Evolutionary conservation across 345 rosid genomes (phyloP).

Genomic region (Citropsis articulata): DNA sequence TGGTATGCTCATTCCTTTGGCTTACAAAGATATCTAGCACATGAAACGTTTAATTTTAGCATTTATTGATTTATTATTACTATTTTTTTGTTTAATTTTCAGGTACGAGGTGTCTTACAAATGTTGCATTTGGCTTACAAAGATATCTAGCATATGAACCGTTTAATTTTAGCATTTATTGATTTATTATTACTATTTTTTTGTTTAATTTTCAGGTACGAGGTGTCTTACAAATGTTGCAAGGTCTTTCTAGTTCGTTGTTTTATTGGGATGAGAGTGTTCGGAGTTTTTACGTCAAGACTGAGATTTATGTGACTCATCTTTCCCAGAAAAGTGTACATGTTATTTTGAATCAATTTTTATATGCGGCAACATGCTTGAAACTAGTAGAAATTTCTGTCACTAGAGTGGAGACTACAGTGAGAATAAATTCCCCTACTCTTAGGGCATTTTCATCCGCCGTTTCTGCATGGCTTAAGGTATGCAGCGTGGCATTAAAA

Average conservation of each 20-base stretch:
- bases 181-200: neutral
- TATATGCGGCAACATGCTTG: slow-evolving; percentile 73
- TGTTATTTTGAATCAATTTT: slow-evolving; percentile 53
- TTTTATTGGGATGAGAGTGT: slow-evolving; percentile 57
- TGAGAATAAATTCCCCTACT: slow-evolving; percentile 53
- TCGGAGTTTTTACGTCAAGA: slow-evolving; percentile 37
- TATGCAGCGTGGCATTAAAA: slow-evolving; percentile 17
- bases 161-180: neutral
- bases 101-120: slow-evolving; percentile 63
- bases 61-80: neutral
- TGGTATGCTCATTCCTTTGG: slow-evolving; percentile 33
- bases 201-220: slow-evolving; percentile 35
- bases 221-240: slow-evolving; percentile 65
- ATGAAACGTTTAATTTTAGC: neutral
- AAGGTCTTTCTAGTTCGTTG: slow-evolving; percentile 67
- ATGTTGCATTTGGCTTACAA: slow-evolving; percentile 42
- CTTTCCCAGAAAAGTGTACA: slow-evolving; percentile 66
- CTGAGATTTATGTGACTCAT: slow-evolving; percentile 63
- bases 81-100: neutral
- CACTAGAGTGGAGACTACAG: slow-evolving; percentile 28
- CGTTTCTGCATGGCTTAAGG: slow-evolving; percentile 76
- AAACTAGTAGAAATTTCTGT: slow-evolving; percentile 58
- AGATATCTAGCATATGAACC: neutral
- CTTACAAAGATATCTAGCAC: neutral
- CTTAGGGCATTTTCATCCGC: slow-evolving; percentile 69